Evolutionary conservation across 805 yeast species (phyloP).

Genomic region (Wickerhamiella vanderwaltii): DNA sequence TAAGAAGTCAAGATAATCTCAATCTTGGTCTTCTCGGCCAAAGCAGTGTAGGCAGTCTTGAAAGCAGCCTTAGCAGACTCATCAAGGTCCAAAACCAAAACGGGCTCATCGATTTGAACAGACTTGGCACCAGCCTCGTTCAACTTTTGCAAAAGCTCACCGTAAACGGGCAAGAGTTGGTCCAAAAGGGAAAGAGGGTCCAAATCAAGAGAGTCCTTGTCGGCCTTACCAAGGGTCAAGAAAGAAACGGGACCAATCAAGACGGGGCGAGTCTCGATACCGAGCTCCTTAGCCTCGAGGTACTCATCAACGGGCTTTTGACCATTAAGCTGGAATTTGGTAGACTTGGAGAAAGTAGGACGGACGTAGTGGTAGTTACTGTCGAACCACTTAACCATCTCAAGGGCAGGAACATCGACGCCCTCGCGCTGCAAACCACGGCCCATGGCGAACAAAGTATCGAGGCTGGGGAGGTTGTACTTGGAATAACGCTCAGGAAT

Average conservation of each 20-base stretch:
- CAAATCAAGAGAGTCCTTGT: slow-evolving; percentile 90
- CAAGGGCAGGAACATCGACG: slow-evolving; percentile 93
- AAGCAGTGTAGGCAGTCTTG: slow-evolving; percentile 74
- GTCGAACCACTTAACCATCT: slow-evolving; percentile 99
- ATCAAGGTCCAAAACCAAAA: slow-evolving; percentile 86
- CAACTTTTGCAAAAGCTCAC: slow-evolving; percentile 75
- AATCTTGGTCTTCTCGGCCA: slow-evolving; percentile 61
- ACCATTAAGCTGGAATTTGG: slow-evolving; percentile 92
- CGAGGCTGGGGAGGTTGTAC: slow-evolving; percentile 77
- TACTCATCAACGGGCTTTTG: slow-evolving; percentile 94
- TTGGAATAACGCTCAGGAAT: slow-evolving; percentile 95
- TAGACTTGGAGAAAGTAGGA: slow-evolving; percentile 94
- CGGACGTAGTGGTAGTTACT: slow-evolving; percentile 99
- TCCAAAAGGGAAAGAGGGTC: slow-evolving; percentile 84
- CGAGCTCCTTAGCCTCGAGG: slow-evolving; percentile 94
- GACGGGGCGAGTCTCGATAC: slow-evolving; percentile 96
- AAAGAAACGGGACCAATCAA: slow-evolving; percentile 92
- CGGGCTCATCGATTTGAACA: slow-evolving; percentile 97
- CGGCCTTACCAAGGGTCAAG: slow-evolving; percentile 93
- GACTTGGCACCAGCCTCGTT: slow-evolving; percentile 88
- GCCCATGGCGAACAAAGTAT: slow-evolving; percentile 97
- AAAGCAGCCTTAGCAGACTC: slow-evolving; percentile 70
- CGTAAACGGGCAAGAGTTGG: slow-evolving; percentile 87
- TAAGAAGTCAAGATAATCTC: slow-evolving; percentile 77
- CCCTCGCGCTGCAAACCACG: slow-evolving; percentile 98